Evolutionary conservation across 352 stramenopile genomes (phyloP).

Genomic region (Phytophthora constricta): DNA sequence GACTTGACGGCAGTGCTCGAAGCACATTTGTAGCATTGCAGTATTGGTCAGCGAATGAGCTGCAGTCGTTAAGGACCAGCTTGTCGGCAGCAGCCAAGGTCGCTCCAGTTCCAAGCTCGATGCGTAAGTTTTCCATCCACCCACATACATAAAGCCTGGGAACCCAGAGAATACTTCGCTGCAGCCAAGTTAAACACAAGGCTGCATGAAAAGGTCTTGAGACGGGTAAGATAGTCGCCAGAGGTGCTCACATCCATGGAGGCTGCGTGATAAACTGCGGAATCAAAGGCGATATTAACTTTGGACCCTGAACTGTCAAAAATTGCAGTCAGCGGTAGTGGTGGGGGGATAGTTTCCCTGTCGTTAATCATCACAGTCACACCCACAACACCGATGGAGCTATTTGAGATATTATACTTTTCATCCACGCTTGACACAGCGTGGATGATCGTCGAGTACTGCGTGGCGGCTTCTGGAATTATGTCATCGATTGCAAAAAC

Average conservation of each 20-base stretch:
- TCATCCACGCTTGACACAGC: conserved; percentile 49
- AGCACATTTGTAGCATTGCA: conserved; percentile 58
- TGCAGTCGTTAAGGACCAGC: conserved; percentile 63
- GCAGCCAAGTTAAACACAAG: conserved; percentile 53
- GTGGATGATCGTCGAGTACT: conserved; percentile 63
- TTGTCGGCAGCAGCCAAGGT: conserved; percentile 51
- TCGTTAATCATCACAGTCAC: conserved; percentile 69
- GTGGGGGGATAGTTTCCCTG: conserved; percentile 64
- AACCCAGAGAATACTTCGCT: conserved; percentile 49
- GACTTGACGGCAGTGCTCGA: conserved; percentile 55
- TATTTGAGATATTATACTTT: conserved; percentile 72
- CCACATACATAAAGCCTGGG: conserved; percentile 53
- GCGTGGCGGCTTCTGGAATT: conserved; percentile 63
- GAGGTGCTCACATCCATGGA: conserved; percentile 56
- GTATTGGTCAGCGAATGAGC: conserved; percentile 47
- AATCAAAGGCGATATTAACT: conserved; percentile 69
- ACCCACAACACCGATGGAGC: conserved; percentile 44
- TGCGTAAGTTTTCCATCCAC: conserved; percentile 56
- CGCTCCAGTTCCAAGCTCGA: conserved; percentile 50
- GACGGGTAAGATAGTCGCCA: conserved; percentile 34
- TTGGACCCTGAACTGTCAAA: conserved; percentile 66
- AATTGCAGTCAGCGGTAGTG: conserved; percentile 47
- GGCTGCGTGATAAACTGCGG: conserved; percentile 65
- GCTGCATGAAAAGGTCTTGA: conserved; percentile 56
- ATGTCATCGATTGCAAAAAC: conserved; percentile 71